Percentiles rank a stretch among this genome's conserved stretches.
Conservation (phyloP, 257 asterid species). For the Apocynum venetum region DNA sequence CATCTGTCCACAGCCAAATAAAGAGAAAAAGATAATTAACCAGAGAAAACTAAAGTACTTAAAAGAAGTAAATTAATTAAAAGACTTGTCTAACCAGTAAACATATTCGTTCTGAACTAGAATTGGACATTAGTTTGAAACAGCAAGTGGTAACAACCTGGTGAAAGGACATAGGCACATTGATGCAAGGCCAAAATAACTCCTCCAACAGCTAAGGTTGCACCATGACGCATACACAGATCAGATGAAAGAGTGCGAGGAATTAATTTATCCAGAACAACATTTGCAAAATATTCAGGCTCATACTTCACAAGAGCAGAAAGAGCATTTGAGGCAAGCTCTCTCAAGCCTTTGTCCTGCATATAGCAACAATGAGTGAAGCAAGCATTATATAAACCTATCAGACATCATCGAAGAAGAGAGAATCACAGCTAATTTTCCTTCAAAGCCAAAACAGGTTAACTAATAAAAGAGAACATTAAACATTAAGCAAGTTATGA, state of each 20-base stretch:
- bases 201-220: slow-evolving; percentile 88
- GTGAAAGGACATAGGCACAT: slow-evolving; percentile 50
- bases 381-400: slow-evolving; percentile 20
- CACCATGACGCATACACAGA: slow-evolving; percentile 95
- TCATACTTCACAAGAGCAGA: slow-evolving; percentile 77
- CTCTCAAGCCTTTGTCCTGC: slow-evolving; percentile 94
- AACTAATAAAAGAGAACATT: background rate
- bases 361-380: slow-evolving; percentile 25
- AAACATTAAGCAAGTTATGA: background rate
- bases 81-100: background rate
- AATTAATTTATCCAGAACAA: slow-evolving; percentile 59
- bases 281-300: slow-evolving; percentile 68
- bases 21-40: background rate
- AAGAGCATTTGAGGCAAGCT: slow-evolving; percentile 89
- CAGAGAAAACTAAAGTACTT: slow-evolving; percentile 1
- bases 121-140: slow-evolving; percentile 8
- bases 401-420: slow-evolving; percentile 14
- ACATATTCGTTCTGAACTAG: background rate
- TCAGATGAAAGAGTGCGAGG: slow-evolving; percentile 91
- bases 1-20: background rate
- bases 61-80: background rate
- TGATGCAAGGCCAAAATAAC: slow-evolving; percentile 72
- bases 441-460: background rate
- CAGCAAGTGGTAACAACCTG: slow-evolving; percentile 45
- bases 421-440: slow-evolving; percentile 11